Percentiles rank a stretch among this genome's conserved stretches.
Evolutionary conservation across 2,329 filamentous ascomycete genomes (phyloP).

Genomic region (Apiospora rasikravindrae): DNA sequence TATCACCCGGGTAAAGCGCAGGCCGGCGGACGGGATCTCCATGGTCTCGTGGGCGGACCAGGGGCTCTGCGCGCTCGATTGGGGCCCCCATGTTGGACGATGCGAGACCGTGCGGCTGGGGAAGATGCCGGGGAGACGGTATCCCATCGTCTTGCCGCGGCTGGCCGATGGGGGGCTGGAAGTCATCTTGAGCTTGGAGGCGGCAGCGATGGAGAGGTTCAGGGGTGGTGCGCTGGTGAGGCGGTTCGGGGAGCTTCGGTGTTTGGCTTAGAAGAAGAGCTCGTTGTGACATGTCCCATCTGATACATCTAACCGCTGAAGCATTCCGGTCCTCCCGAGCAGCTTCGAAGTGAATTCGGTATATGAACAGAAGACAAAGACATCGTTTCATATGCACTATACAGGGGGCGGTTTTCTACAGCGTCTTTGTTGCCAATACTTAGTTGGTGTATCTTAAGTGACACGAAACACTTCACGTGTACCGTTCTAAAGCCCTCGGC

Average conservation of each 20-base stretch:
- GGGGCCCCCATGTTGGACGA: constrained; percentile 29
- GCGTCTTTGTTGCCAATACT: background rate
- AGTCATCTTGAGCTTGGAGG: constrained; percentile 33
- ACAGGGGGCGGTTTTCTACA: background rate
- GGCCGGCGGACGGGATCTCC: constrained; percentile 31
- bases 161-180: constrained; percentile 29
- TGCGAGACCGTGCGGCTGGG: constrained; percentile 36
- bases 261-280: background rate
- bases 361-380: background rate
- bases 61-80: constrained; percentile 33
- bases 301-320: background rate
- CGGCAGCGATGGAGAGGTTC: constrained; percentile 27
- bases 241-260: constrained; percentile 29
- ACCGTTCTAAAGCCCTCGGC: background rate
- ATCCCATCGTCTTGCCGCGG: constrained; percentile 37
- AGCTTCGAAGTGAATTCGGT: background rate
- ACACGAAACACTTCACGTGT: background rate
- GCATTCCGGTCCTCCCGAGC: background rate
- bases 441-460: background rate
- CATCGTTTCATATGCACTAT: background rate
- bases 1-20: constrained; percentile 25
- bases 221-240: constrained; percentile 25
- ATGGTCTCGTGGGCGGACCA: constrained; percentile 41
- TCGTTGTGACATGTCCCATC: background rate
- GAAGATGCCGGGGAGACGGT: constrained; percentile 28